Conservation (phyloP, 1,139 yeast genomes). For the Yamadazyma triangularis region DNA sequence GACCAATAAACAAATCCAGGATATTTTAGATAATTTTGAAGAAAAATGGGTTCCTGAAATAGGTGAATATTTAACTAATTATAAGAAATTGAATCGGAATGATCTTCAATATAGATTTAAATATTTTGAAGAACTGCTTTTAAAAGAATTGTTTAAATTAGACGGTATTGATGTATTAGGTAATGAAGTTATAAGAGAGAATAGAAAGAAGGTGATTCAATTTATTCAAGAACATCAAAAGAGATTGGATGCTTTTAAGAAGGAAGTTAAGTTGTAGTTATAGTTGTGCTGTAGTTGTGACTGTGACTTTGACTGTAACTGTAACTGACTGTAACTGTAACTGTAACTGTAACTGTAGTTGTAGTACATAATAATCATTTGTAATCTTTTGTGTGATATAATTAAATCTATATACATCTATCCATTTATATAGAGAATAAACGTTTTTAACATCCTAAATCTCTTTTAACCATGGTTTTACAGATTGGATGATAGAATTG, state of each 20-base stretch:
- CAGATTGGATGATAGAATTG: constrained; percentile 38
- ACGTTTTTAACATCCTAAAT: constrained; percentile 17
- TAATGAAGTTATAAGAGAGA: constrained; percentile 48
- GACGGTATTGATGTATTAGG: constrained; percentile 58
- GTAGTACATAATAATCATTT: too few species aligned
- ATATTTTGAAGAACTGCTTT: constrained; percentile 60
- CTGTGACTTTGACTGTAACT: too few species aligned
- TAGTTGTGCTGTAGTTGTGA: too few species aligned
- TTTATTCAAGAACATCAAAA: constrained; percentile 57
- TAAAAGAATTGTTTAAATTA: constrained; percentile 60
- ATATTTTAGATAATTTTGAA: constrained; percentile 40
- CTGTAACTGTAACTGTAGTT: too few species aligned
- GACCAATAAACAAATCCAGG: constrained; percentile 39
- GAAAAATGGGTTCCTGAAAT: constrained; percentile 41
- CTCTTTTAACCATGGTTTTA: constrained; percentile 31
- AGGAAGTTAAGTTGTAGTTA: constrained; percentile 20
- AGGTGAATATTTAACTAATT: constrained; percentile 34
- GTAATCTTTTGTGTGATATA: too few species aligned
- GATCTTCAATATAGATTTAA: constrained; percentile 49
- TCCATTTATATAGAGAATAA: neutral
- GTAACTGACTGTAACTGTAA: too few species aligned
- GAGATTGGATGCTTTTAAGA: constrained; percentile 51
- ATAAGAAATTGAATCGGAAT: constrained; percentile 27
- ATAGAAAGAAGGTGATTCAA: constrained; percentile 57
- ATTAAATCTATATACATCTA: neutral